Base-by-base conservation (phyloP, 1,284 basidiomycete genomes). In the Coniophora puteana region DNA sequence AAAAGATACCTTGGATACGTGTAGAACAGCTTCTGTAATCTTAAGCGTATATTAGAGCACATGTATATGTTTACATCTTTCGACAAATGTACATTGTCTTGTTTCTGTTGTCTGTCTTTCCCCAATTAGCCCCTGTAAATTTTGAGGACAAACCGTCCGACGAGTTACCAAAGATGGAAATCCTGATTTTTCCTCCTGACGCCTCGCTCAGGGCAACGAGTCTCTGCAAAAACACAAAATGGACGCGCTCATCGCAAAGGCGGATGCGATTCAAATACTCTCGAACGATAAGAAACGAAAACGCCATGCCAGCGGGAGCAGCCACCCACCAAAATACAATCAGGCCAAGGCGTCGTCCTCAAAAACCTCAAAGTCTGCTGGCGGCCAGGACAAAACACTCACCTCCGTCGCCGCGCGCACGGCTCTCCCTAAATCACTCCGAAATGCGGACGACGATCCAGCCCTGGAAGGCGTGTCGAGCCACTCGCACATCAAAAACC, bases 241-340 rank as follows among this genome's bases (percentile, higher is more conserved):
- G 83, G 83, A 90, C 57, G 66, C 78, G 8, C 73, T 91, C 12
- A 71, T 90, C 43, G 78, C 84, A 11, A 78, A 80, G 48, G 84
- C 83, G 21, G 71, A 86, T 41, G 75, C 82, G 3, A 66, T 83
- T 23, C 63, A 64, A 27, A 73, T 78, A 17, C 44, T 73, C 33
- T 53, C 62, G 36, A 70, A 74, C 50, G n/a, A n/a, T n/a, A n/a
- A n/a, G n/a, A 71, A 67, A 53, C 51, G 64, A 46, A 64, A 68
- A 53, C 22, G 36, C 3, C 36, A 47, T 10, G 1, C n/a, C 13
- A 38, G 41, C 8, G 27, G 28, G 42, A 47, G 53, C 47, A 49
- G 63, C 40, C 51, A 50, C n/a, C 3, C 39, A 12, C 46, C 44
- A 26, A 55, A 60, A 29, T 13, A 41, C 5, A 33, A 57, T 23